Evolutionary conservation across 345 rosid species (phyloP).

Genomic region (Linum usitatissimum): DNA sequence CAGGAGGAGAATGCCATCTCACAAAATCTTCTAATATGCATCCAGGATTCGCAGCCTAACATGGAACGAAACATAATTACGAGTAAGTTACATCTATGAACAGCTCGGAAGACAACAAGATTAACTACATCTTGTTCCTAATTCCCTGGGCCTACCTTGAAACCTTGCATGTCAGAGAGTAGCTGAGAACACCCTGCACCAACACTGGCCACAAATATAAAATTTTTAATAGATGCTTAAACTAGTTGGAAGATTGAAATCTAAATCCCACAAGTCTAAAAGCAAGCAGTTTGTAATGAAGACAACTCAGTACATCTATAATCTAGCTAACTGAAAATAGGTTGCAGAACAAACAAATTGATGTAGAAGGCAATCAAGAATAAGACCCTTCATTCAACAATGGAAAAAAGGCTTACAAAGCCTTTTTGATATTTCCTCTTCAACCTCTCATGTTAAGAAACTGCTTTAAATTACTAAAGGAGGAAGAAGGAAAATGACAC

Average conservation of each 20-base stretch:
- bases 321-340: too few relatives aligned
- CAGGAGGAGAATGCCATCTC: constrained; percentile 99
- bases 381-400: not conserved
- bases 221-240: not conserved
- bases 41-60: constrained; percentile 97
- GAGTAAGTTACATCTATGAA: not conserved
- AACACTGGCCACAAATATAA: constrained; percentile 46
- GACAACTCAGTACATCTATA: too few relatives aligned
- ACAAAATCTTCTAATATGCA: constrained; percentile 97
- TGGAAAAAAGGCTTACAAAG: not conserved
- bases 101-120: not conserved
- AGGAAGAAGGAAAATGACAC: not conserved
- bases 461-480: not conserved
- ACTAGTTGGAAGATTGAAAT: too few relatives aligned
- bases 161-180: constrained; percentile 99
- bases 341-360: not conserved
- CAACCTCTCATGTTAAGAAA: not conserved
- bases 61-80: not conserved
- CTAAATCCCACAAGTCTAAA: not conserved
- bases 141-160: constrained; percentile 46
- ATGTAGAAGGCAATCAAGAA: not conserved
- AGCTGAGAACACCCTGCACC: constrained; percentile 99
- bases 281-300: not conserved
- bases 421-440: too few relatives aligned
- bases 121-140: not conserved